Base-by-base conservation (phyloP, 495 filamentous ascomycete genomes). In the Penicillium goetzii region DNA sequence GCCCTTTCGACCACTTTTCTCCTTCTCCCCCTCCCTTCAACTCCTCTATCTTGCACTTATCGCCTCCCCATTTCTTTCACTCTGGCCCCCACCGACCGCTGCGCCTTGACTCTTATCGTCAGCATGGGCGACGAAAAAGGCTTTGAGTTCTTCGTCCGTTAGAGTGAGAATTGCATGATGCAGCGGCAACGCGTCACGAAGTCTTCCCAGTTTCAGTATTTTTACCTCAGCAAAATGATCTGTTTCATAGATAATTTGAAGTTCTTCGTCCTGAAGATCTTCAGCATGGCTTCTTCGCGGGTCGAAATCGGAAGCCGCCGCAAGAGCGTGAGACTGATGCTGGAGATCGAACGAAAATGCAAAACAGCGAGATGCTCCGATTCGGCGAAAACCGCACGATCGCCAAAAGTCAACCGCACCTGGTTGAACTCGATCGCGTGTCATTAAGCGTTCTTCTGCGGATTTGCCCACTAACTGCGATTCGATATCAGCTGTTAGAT, bases 361-460 rank as follows among this genome's bases (percentile, higher is more conserved):
- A 61, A 73, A 71, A 61, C 58, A 73, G 9, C 28, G 57, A 56
- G 70, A 71, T 34, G 63, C 60, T 49, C 70, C 68, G 51, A 73
- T 65, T 40, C 70, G 68, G 25, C 68, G 70, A 63, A 73, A 73
- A 32, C 67, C 67, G 28, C 59, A 65, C 17, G 62, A 57, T 60
- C 66, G 66, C 59, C 56, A 69, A 54, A 69, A 69, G 19, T 51
- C 11, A 60, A 60, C 60, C 58, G 59, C 66, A 14, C 38, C 49
- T 25, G 26, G 38, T 57, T 65, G 32, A 40, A 54, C 25, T 65
- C 23, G 56, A 57, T 0, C 5, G 5, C 5, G 30, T 7, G 9
- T 32, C 6, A 7, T 32, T 0, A 32, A 7, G 5, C 5, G 30
- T 32, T 32, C 30, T 32, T 32, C 30, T 32, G 30, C 30, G 30